Conservation (phyloP, 1,139 yeast species). For the Maudiozyma humilis region DNA sequence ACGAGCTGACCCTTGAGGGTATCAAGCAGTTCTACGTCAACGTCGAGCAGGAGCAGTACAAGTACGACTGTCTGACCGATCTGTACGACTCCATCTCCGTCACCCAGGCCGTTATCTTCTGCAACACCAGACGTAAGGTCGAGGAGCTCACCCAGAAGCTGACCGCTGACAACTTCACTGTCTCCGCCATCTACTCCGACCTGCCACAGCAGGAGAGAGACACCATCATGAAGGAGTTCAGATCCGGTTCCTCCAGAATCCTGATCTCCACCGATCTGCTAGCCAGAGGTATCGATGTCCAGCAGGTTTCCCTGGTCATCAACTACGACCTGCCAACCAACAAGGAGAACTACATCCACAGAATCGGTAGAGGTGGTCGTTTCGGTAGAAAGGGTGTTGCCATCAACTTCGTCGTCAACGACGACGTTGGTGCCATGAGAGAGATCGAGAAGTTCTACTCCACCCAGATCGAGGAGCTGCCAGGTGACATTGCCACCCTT, state of each 20-base stretch:
- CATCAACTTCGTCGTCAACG: conserved; percentile 89
- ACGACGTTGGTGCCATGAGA: conserved; percentile 89
- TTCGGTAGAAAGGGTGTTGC: conserved; percentile 97
- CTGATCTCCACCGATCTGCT: conserved; percentile 91
- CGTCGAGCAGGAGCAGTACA: conserved; percentile 91
- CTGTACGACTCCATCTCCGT: conserved; percentile 95
- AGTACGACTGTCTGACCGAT: conserved; percentile 93
- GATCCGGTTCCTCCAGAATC: conserved; percentile 96
- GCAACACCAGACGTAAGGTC: conserved; percentile 97
- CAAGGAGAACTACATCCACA: conserved; percentile 82
- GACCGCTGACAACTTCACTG: conserved; percentile 84
- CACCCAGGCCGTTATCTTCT: conserved; percentile 98
- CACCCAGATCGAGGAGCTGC: conserved; percentile 97
- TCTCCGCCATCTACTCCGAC: conserved; percentile 95
- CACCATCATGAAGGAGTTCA: conserved; percentile 95
- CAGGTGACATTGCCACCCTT: conserved; percentile 83
- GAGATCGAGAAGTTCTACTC: conserved; percentile 98
- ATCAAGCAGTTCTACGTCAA: conserved; percentile 80
- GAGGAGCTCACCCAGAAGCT: conserved; percentile 86
- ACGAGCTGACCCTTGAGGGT: conserved; percentile 82
- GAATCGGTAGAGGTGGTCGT: conserved; percentile 92
- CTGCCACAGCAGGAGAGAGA: conserved; percentile 96
- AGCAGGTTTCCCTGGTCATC: conserved; percentile 86
- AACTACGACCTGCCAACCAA: conserved; percentile 85
- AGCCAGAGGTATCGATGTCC: conserved; percentile 98